Base-by-base conservation (phyloP, 139 green algal species). In the Micractinium sp. region DNA sequence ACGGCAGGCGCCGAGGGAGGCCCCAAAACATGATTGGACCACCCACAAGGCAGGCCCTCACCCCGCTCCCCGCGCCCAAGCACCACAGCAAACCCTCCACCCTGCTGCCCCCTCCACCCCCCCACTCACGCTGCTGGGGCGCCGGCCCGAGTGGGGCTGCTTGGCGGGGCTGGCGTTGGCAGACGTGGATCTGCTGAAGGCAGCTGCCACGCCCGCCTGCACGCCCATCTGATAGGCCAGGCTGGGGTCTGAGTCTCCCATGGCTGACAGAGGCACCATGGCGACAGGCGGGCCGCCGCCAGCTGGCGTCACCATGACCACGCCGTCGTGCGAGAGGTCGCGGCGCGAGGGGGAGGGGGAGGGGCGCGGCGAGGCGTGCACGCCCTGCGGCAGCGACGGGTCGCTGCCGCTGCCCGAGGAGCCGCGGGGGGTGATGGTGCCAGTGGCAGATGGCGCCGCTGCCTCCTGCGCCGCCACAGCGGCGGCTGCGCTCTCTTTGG, bases 121-220 rank as follows among this genome's bases (percentile, higher is more conserved):
- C 27, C 39, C 82, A 86, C 82, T 86, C 82, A 86, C 82, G 61
- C 82, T 86, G 61, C 79, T 25, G 3, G 41, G 47, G 76, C 80
- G 81, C 36, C 82, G 82, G 36, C 25, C 2, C 12, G 82, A 87
- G 35, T 14, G 36, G n/a, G 38, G 82, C 36, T 20, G 20, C 36
- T 23, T 66, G 25, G 63, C 14, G 7, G 63, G 36, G 63, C 63
- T 66, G 63, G 33, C 22, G 4, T 31, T 56, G 33, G 33, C 33
- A 1, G 74, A 39, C 33, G 33, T 38, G 7, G 53, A 60, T 2
- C 19, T 39, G 18, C 60, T 38, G 14, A 86, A 35, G 22, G 60
- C 82, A 2, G 82, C 56, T 18, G 60, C 82, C 60, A 76, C 56
- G 12, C 82, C 82, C 35, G 82, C 82, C 82, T 86, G 82, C 82